Base-by-base conservation (phyloP, 768 basidiomycete genomes). In the Termitomyces sp. region DNA sequence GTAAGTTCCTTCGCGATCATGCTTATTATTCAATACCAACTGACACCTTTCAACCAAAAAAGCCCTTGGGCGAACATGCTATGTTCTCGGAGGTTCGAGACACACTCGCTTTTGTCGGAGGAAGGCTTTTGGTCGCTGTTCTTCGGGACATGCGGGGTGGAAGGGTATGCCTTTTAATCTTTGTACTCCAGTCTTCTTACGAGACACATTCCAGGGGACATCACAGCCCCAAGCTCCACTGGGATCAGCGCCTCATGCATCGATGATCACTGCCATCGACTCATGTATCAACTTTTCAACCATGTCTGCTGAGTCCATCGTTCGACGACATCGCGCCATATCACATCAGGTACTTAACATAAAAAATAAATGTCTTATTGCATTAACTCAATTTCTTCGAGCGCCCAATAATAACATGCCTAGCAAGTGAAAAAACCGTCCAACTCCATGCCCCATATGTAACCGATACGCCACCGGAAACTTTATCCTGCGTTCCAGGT, bases 111-210 rank as follows among this genome's bases (percentile, higher is more conserved):
- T 63, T 66, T 1, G 68, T 72, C 30, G 93, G 92, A 0, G 93
- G 90, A 0, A 70, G 77, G 34, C 70, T 93, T 2, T 74, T 97
- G 19, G 88, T 93, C 2, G 72, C 81, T 3, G 80, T 88, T 15
- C 68, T 96, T 12, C 77, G 88, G 41, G 74, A 80, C 30, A 82
- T 93, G 72, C 68, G 81, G 19, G 62, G 65, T 1, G 85, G 81
- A 46, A 81, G 65, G 56, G 88, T 87, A 59, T 53, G 74, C 54
- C 32, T 55, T 50, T 11, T 14, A 26, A 4, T 53, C 14, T 44
- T 30, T 22, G 38, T 45, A 9, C 24, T 54, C 17, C 45, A 30
- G 37, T 15, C 9, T 19, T 58, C 19, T 45, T 28, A 44, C 19
- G 15, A 10, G 37, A 14, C 5, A 22, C n/a, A 28, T 43, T 22